phyloP scores from a whole-genome alignment of 345 rosid genomes.

The Murraya koenigii region DNA sequence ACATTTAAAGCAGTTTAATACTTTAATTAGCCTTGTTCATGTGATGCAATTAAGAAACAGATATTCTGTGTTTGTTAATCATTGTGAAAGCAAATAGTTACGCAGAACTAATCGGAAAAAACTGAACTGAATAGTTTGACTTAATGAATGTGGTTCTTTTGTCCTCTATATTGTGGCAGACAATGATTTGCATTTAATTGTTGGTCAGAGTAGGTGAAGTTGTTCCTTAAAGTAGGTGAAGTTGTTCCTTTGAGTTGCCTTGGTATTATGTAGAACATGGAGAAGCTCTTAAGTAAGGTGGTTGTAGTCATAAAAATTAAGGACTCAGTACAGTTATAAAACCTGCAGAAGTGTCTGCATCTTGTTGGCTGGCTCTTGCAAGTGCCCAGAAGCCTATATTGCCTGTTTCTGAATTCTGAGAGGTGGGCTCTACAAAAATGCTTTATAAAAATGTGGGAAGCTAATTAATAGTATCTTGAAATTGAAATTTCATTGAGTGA shows the following conservation, averaged over 20 bases:
- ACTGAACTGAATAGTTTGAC: not conserved
- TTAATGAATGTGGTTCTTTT: not conserved
- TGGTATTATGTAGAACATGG: not conserved
- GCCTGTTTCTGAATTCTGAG: not conserved
- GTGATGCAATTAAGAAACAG: not conserved
- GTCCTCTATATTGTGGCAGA: not conserved
- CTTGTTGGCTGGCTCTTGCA: not conserved
- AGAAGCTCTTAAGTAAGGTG: not conserved
- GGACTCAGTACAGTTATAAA: not conserved
- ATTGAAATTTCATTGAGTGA: not conserved
- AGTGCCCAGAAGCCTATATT: not conserved
- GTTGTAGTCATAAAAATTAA: conserved; percentile 1
- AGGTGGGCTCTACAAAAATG: not conserved
- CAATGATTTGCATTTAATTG: conserved; percentile 8
- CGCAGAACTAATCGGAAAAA: not conserved
- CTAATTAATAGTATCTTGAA: not conserved
- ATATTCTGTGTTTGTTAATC: not conserved
- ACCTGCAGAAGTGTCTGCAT: not conserved
- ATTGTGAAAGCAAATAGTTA: not conserved
- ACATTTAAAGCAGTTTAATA: not conserved
- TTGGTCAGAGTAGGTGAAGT: not conserved
- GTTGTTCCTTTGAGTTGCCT: not conserved
- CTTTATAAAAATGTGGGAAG: not conserved
- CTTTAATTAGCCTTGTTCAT: not conserved
- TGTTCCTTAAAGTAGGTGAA: not conserved